Percentiles rank a stretch among this genome's conserved stretches.
phyloP scores from a whole-genome alignment of 2,329 filamentous ascomycete genomes.

The Aspergillus floridensis region DNA sequence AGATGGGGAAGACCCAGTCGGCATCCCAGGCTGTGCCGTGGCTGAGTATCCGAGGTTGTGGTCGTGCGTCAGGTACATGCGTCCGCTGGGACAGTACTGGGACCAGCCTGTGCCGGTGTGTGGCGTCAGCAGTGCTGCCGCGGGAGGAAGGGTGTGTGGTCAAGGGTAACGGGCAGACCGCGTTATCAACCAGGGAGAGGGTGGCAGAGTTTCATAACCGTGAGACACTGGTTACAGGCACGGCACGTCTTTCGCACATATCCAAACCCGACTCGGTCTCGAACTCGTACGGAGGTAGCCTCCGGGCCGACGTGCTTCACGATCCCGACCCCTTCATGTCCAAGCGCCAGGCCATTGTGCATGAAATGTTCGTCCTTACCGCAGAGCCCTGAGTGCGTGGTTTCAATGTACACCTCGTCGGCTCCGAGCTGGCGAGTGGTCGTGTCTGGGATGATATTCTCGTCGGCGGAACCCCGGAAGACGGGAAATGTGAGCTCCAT shows the following conservation, averaged over 20 bases:
- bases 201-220: constrained; percentile 9
- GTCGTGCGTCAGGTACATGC: constrained; percentile 27
- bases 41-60: constrained; percentile 32
- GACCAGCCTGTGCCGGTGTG: constrained; percentile 12
- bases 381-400: constrained; percentile 24
- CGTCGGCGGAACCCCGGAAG: constrained; percentile 18
- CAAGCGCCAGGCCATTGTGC: constrained; percentile 34
- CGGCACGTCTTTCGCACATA: constrained; percentile 30
- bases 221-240: constrained; percentile 30
- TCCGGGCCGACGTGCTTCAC: constrained; percentile 47
- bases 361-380: constrained; percentile 23
- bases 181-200: too few relatives aligned
- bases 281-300: constrained; percentile 46
- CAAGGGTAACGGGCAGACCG: not conserved
- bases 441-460: constrained; percentile 12
- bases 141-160: too few relatives aligned
- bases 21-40: constrained; percentile 31
- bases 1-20: constrained; percentile 5
- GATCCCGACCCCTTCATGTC: constrained; percentile 55
- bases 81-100: constrained; percentile 23
- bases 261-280: constrained; percentile 34
- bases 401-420: constrained; percentile 19
- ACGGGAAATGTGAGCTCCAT: constrained; percentile 10
- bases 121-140: too few relatives aligned
- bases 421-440: constrained; percentile 6